Evolutionary conservation across 371 early-diverging fungal species (phyloP), one percentile per base, ranked within the genome.

Genomic region (Mortierella polycephala): DNA sequence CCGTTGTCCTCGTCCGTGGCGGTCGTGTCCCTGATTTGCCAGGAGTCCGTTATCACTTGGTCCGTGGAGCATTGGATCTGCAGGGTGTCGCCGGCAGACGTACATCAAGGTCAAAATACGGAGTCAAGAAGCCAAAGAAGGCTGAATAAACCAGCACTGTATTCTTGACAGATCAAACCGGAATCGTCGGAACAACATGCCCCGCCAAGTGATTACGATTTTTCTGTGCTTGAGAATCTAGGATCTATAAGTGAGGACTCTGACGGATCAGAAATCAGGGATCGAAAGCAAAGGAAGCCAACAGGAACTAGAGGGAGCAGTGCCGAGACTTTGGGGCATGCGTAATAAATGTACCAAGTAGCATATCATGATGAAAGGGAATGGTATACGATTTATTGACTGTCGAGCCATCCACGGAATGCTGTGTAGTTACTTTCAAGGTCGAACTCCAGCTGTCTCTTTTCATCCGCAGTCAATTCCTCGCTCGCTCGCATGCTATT

Each of bases 1-100:
- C 93, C 14, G 97, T 98, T 23, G 99, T 98, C 20, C 82, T 97
- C 42, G 96, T 98, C 8, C 88, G 96, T 57, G 99, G 98, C 45
- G 97, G 91, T 69, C 89, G 97, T 86, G 96, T 96, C 9, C 92
- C 94, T 39, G 99, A 98, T 93, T 89, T 96, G 70, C 98, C 98
- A n/a, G 98, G 99, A 92, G 97, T 98, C 21, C 88, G 93, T 70
- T 98, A 98, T 81, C 95, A 96, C 83, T 82, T 98, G 70, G 90
- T 97, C 10, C 91, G 99, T 59, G 99, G 98, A 55, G 94, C 95
- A 44, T 83, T 94, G 62, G 99, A 98, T 90, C 91, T 96, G 64
- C 95, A 95, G 75, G 98, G 97, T 51, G 98, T 98, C 30, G 92
- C 93, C 49, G 92, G 91, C 71, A 88, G 98, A 82, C 88, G 84